These are phyloP conservation scores for Sporothrix dimorphospora DNA, from an alignment of 2,329 filamentous ascomycete species.

Conservation along the genomic window DNA sequence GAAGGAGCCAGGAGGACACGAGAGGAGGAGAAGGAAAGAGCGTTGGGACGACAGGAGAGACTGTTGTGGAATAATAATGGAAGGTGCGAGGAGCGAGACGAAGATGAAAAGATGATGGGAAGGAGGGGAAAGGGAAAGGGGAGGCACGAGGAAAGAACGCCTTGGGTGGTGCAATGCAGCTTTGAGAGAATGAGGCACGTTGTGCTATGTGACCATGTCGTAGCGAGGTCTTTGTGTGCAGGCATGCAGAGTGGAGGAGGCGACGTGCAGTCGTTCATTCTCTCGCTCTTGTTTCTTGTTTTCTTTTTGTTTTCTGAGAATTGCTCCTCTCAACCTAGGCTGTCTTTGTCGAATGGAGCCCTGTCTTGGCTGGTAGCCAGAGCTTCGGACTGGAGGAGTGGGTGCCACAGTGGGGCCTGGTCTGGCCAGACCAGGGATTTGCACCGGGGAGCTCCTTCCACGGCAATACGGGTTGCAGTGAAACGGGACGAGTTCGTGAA, in stretches of 20 bases:
- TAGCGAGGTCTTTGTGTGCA: not conserved
- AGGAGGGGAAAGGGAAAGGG: not conserved
- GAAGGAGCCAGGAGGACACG: not conserved
- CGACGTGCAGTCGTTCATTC: conserved; percentile 17
- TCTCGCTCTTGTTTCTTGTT: conserved; percentile 22
- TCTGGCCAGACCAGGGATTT: conserved; percentile 4
- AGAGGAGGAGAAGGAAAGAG: not conserved
- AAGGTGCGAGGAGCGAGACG: not conserved
- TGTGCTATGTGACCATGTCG: conserved; percentile 16
- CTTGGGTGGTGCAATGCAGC: not conserved
- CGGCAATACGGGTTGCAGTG: not conserved
- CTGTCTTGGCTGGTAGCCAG: conserved; percentile 12
- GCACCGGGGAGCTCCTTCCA: conserved; percentile 12
- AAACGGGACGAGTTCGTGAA: not conserved
- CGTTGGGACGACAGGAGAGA: not conserved
- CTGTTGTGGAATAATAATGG: not conserved
- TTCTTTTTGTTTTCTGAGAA: conserved; percentile 12
- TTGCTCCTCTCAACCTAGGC: conserved; percentile 11
- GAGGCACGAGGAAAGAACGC: not conserved
- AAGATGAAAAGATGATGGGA: not conserved
- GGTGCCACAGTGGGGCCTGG: not conserved
- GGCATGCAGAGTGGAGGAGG: not conserved
- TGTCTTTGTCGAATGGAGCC: not conserved
- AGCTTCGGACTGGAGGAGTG: not conserved
- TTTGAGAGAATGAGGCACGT: not conserved